Base-by-base conservation (phyloP, 352 stramenopile species). In the Aphanomyces euteiches region DNA sequence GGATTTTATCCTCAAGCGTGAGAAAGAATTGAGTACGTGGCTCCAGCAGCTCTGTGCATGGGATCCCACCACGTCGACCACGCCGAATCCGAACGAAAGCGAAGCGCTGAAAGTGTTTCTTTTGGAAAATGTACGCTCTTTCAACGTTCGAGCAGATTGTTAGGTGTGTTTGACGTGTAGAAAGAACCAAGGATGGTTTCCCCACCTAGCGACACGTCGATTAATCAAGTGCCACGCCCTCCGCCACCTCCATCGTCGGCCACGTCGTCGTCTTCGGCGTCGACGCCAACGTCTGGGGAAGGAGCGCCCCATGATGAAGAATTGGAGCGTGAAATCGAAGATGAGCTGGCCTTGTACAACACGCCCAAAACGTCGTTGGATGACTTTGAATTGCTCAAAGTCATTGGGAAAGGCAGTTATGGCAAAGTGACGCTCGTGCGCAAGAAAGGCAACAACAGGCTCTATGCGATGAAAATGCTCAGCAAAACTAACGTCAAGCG, bases 351-450 rank as follows among this genome's bases (percentile, higher is more conserved):
- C 72, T 75, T 93, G 41, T 93, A 93, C 84, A 89, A 93, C 75
- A 93, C 85, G 66, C 85, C 85, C 56, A 96, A 96, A 83, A 92
- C 90, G n/a, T 83, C 77, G 12, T 73, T 96, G 53, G 90, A 95
- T 63, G 90, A 97, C 77, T 97, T 97, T 81, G 90, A 96, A 78
- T 77, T 96, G 76, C 80, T 97, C 59, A 96, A 95, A 68, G 89
- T 95, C 60, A 95, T 97, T 63, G 90, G 90, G 67, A 96, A 97
- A 73, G 90, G 90, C 21, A 94, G 87, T 36, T 97, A 96, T 61
- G 90, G 90, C 73, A 97, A 96, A 74, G 90, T 97, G 47, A 95
- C 85, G 74, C 83, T 94, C 63, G 87, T 94, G 74, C 83, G 87
- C 56, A 90, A 90, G 76, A 94, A 94, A 63, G 84, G 91, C 7